Base-by-base conservation (phyloP, 2,329 filamentous ascomycete species). In the Epichloe coenophiala region DNA sequence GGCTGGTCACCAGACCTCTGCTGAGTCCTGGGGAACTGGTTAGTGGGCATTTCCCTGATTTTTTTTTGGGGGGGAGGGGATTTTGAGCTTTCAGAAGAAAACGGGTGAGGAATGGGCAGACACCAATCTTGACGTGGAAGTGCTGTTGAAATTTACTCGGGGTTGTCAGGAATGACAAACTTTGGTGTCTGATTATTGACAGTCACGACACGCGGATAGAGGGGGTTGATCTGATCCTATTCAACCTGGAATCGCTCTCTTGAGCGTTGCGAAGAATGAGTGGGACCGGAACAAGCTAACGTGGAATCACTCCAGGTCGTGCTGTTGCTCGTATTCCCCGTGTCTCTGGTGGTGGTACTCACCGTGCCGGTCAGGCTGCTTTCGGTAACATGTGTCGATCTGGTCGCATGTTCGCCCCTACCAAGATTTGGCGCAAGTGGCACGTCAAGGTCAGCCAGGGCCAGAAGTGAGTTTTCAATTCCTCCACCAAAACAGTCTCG, bases 331-430 rank as follows among this genome's bases (percentile, higher is more conserved):
- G 93, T 97, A 98, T 98, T 68, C 93, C 93, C 94, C 93, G 93
- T 96, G 93, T 98, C 74, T 97, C 93, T 71, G 93, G 93, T 83
- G 91, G 93, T 80, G 93, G 93, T 88, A 98, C 93, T 73, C 93
- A 98, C 85, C 91, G 93, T 82, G 93, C 93, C 70, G 93, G 93
- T 80, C 93, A 98, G 81, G 93, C 93, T 74, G 93, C 93, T 65
- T 98, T 97, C 76, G 93, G 93, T 88, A 98, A 98, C 87, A 89
- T 91, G 89, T 98, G 93, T 80, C 90, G 93, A 74, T 95, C 91
- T 71, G 93, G 94, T 80, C 93, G 93, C 78, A 98, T 98, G 93
- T 98, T 98, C 78, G 93, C 93, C 64, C 93, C 93, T 63, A 98
- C 93, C 77, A 98, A 98, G 86, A 86, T 95, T 78, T 98, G 93